Percentiles rank a stretch among this genome's conserved stretches.
phyloP scores from a whole-genome alignment of 495 filamentous ascomycete species.

The Aspergillus ellipticus region DNA sequence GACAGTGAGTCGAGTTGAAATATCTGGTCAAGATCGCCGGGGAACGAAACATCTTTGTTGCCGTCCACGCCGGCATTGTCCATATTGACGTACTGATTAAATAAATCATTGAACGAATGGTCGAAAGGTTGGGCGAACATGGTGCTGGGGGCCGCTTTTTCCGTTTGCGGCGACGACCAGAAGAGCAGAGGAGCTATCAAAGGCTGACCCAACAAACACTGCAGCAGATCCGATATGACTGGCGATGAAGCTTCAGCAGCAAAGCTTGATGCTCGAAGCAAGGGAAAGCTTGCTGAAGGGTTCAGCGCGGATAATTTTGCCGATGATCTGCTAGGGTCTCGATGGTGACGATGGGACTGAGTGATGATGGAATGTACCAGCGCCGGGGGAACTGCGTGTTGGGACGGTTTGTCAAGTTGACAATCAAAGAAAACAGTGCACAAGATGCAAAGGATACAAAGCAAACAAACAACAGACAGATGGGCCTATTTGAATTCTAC shows the following conservation, averaged over 20 bases:
- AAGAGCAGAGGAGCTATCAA: constrained; percentile 16
- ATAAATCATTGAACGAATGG: constrained; percentile 50
- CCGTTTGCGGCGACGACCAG: constrained; percentile 41
- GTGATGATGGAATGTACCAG: constrained; percentile 17
- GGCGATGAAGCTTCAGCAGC: constrained; percentile 15
- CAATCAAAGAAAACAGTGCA: constrained; percentile 47
- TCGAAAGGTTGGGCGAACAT: constrained; percentile 48
- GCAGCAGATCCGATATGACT: constrained; percentile 26
- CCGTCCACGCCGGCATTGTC: constrained; percentile 38
- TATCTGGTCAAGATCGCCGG: constrained; percentile 41
- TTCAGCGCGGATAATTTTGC: constrained; percentile 5
- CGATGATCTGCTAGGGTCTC: constrained; percentile 16
- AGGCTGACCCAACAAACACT: constrained; percentile 15
- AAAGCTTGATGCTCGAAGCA: constrained; percentile 17
- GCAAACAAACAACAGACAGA: constrained; percentile 48
- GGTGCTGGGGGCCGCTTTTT: constrained; percentile 30
- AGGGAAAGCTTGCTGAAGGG: constrained; percentile 11
- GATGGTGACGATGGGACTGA: constrained; percentile 1
- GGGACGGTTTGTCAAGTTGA: constrained; percentile 34
- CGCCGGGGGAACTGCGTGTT: constrained; percentile 6
- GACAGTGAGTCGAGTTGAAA: constrained; percentile 42
- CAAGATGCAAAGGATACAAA: constrained; percentile 49
- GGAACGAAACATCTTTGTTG: constrained; percentile 43
- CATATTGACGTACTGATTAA: constrained; percentile 51
- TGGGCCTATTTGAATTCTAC: constrained; percentile 43